Evolutionary conservation across 768 basidiomycete species (phyloP).

Genomic region (Pleurotus tuber-regium): DNA sequence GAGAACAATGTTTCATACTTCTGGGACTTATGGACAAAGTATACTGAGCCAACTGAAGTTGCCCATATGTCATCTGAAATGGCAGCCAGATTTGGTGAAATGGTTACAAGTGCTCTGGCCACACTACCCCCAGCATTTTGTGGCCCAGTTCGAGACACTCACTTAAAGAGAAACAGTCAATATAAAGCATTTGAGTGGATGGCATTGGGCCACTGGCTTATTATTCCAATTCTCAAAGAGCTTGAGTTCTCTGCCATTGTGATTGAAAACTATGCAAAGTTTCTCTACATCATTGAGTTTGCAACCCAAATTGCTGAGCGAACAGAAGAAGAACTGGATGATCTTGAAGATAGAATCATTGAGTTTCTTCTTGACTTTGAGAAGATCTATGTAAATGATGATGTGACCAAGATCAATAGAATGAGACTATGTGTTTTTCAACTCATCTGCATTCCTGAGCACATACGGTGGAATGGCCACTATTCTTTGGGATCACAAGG

Average conservation of each 20-base stretch:
- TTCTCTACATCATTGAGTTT: too few species aligned
- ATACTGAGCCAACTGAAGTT: constrained; percentile 13
- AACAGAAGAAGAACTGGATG: not conserved
- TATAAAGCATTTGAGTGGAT: constrained; percentile 34
- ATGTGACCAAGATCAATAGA: not conserved
- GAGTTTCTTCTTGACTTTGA: not conserved
- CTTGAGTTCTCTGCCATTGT: constrained; percentile 20
- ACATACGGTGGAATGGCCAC: too few species aligned
- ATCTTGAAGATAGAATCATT: not conserved
- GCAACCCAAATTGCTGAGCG: constrained; percentile 22
- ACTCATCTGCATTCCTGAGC: too few species aligned
- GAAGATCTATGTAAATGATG: too few species aligned
- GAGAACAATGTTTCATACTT: constrained; percentile 28
- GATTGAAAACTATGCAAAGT: too few species aligned
- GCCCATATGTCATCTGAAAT: constrained; percentile 18
- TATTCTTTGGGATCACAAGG: too few species aligned
- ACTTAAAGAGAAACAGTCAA: constrained; percentile 31
- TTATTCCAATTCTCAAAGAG: constrained; percentile 28
- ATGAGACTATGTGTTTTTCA: too few species aligned
- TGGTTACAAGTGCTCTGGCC: too few species aligned
- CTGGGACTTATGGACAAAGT: constrained; percentile 28
- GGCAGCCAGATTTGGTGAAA: constrained; percentile 21
- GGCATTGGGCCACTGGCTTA: too few species aligned
- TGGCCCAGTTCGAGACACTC: constrained; percentile 25
- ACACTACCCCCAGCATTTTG: too few species aligned